These are phyloP conservation scores for Neurospora sp. DNA, from an alignment of 2,329 filamentous ascomycete genomes.

Conservation along the genomic window DNA sequence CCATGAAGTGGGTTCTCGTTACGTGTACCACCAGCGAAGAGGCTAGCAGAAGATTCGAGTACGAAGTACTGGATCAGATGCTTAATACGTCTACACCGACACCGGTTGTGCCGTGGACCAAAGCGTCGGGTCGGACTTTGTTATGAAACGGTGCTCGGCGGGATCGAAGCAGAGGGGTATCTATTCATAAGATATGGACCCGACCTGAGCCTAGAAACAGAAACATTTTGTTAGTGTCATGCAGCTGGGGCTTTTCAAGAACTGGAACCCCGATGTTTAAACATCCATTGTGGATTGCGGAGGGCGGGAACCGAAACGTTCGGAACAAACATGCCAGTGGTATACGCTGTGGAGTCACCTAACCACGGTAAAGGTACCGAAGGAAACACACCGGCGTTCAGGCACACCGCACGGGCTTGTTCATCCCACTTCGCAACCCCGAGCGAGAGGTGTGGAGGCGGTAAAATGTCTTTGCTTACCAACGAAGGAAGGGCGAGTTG, in stretches of 20 bases:
- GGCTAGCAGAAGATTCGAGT: not conserved
- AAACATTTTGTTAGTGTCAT: not conserved
- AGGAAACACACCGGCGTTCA: not conserved
- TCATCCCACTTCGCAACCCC: not conserved
- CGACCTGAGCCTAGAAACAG: not conserved
- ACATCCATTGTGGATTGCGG: not conserved
- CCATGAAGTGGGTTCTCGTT: conserved; percentile 11
- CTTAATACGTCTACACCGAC: not conserved
- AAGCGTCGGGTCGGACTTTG: not conserved
- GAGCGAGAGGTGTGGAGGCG: not conserved
- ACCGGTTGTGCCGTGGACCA: not conserved
- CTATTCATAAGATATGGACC: not conserved
- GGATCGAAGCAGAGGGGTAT: not conserved
- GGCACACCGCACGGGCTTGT: not conserved
- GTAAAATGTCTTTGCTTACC: not conserved
- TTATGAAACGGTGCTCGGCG: not conserved
- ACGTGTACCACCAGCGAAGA: not conserved
- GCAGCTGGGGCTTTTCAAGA: not conserved
- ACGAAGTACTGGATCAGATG: not conserved
- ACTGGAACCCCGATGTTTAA: not conserved
- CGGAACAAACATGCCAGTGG: not conserved
- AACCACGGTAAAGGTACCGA: not conserved
- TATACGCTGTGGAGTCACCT: not conserved
- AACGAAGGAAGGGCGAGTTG: not conserved
- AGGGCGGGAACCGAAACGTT: not conserved